These are phyloP conservation scores for Pythium chondricola DNA, from an alignment of 352 stramenopile genomes.

Conservation along the genomic window DNA sequence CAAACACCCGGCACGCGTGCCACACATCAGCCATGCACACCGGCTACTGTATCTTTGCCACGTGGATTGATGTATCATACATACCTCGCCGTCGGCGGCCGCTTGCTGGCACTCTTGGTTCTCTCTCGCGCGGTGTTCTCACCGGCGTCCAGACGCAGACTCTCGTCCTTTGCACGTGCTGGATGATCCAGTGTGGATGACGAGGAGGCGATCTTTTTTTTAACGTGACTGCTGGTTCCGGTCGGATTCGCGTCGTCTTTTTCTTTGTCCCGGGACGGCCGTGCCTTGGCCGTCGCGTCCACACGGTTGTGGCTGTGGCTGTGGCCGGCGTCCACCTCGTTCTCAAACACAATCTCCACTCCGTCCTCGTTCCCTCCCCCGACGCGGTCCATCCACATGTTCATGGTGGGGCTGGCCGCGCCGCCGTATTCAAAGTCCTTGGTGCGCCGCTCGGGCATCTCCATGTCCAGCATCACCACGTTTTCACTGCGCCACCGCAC, in stretches of 20 bases:
- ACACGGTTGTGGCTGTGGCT: background rate
- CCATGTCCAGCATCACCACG: constrained; percentile 86
- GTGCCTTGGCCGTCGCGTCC: background rate
- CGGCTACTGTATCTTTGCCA: background rate
- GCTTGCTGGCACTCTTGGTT: constrained; percentile 46
- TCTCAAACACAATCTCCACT: constrained; percentile 55
- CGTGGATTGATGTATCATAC: background rate
- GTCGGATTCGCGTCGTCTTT: background rate
- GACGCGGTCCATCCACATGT: constrained; percentile 56
- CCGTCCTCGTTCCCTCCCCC: constrained; percentile 33
- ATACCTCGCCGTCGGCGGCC: constrained; percentile 54
- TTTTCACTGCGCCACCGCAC: constrained; percentile 87
- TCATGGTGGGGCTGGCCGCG: constrained; percentile 34
- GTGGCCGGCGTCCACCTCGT: constrained; percentile 4
- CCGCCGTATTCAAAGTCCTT: constrained; percentile 69
- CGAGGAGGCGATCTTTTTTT: constrained; percentile 5
- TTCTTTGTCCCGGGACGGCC: background rate
- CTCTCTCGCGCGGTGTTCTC: constrained; percentile 5
- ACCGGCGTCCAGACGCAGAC: constrained; percentile 2
- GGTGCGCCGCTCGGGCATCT: constrained; percentile 78
- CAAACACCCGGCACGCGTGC: background rate
- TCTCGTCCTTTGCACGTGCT: constrained; percentile 5
- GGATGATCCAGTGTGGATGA: constrained; percentile 1
- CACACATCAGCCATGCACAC: background rate
- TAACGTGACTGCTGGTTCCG: constrained; percentile 14